Evolutionary conservation across 305 asterid genomes (phyloP), one percentile per base, ranked within the genome.

Genomic region (Solanum chacoense): DNA sequence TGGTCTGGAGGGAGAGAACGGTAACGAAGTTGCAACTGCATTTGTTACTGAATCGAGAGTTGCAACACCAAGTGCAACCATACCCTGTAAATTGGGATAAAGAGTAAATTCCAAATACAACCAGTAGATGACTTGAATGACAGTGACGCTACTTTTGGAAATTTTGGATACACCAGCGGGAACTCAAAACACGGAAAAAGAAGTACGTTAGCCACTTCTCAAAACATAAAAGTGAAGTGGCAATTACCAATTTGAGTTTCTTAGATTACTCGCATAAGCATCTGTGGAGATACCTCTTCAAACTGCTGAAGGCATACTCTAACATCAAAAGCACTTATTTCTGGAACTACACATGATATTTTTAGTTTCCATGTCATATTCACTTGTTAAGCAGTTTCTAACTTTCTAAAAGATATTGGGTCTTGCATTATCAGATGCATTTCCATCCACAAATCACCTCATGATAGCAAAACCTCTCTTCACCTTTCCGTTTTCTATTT

Each of bases 51-150:
- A 94, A 90, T 95, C 94, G 90, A 95, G 71, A 87, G 98, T 92
- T 35, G 97, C 98, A 79, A 94, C 84, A 89, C 98, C 98, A 90
- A 97, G 95, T 79, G 99, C 99, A 92, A 95, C 97, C 97, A 97
- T 93, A 37, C 99, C 99, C 99, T 97, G 67, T 75, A 89, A 91
- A 87, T 89, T 69, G 32, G 16, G 32, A 74, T 36, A 40, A 35
- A 35, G 28, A 59, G 79, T 42, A 20, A 84, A 74, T 42, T 29
- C 35, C 80, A 71, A 88, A 32, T 32, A 24, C 74, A 31, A 84
- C 31, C 45, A 84, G 8, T 18, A 37, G 87, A 83, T 18, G 40
- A 45, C 11, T 20, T 45, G 26, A 83, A 83, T 16, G 26, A 18
- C 72, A 83, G 72, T 18, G 20, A 42, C 32, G 8, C 69, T 40